Evolutionary conservation across 305 asterid genomes (phyloP).

Genomic region (Plantago coronopus): DNA sequence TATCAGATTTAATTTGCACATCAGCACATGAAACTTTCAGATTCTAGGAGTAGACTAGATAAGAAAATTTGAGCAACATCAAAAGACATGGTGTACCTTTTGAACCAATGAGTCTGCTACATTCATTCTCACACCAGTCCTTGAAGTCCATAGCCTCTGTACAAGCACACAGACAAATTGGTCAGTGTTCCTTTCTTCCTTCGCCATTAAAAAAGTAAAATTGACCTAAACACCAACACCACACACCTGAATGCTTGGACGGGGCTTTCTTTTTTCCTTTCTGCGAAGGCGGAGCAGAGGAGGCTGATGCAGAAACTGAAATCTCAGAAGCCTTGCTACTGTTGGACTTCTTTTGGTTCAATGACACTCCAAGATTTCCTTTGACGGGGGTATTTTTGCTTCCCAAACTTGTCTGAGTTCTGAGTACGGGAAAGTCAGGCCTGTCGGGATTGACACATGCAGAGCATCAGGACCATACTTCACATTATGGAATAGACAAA

Average conservation of each 20-base stretch:
- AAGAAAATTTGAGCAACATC: conserved; percentile 10
- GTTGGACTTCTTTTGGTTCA: conserved; percentile 56
- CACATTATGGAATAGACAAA: too few species aligned
- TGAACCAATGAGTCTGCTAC: conserved; percentile 65
- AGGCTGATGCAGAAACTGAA: conserved; percentile 45
- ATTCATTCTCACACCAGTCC: conserved; percentile 96
- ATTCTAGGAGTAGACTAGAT: background rate
- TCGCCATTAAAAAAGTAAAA: background rate
- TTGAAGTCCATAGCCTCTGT: conserved; percentile 90
- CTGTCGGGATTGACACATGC: conserved; percentile 36
- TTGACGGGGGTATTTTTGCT: conserved; percentile 50
- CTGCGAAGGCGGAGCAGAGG: conserved; percentile 19
- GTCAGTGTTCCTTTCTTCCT: conserved; percentile 10
- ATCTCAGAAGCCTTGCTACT: conserved; percentile 48
- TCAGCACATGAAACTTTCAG: conserved; percentile 3
- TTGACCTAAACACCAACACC: conserved; percentile 4
- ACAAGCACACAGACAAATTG: conserved; percentile 14
- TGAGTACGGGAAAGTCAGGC: conserved; percentile 72
- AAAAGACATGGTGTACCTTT: conserved; percentile 42
- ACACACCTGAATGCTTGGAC: conserved; percentile 62
- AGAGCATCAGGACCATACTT: conserved; percentile 6
- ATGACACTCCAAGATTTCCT: conserved; percentile 50
- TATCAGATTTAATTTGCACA: background rate
- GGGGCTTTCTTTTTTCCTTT: conserved; percentile 55
- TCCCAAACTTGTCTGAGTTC: conserved; percentile 49